Conservation (phyloP, 768 basidiomycete genomes). For the Cystofilobasidium bisporidii region DNA sequence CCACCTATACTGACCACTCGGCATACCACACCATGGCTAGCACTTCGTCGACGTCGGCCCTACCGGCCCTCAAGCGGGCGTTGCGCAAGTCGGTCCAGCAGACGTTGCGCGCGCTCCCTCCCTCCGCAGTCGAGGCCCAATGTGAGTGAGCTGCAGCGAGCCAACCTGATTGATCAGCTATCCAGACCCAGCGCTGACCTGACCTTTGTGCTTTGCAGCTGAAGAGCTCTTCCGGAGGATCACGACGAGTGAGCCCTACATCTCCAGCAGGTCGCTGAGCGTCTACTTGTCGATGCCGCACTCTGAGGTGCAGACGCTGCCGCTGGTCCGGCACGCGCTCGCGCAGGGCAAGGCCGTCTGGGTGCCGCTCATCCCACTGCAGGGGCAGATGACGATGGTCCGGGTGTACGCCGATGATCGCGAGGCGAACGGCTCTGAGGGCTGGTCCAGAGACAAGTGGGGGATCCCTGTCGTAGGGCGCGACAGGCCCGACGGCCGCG, state of each 20-base stretch:
- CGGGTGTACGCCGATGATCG: conserved; percentile 11
- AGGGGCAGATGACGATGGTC: conserved; percentile 24
- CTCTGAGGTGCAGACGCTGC: conserved; percentile 23
- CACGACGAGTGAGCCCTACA: conserved; percentile 11
- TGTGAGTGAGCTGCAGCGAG: too few relatives aligned
- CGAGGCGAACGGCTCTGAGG: not conserved
- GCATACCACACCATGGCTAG: not conserved
- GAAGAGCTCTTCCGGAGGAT: not conserved
- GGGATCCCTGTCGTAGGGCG: conserved; percentile 22
- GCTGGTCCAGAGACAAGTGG: conserved; percentile 18
- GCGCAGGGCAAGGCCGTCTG: conserved; percentile 15
- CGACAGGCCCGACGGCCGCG: not conserved
- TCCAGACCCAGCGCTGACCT: not conserved
- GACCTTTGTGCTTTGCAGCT: not conserved
- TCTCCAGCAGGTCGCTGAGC: conserved; percentile 11
- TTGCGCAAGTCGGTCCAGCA: conserved; percentile 17
- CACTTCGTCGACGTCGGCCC: conserved; percentile 2
- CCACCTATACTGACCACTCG: too few relatives aligned
- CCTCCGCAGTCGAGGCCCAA: conserved; percentile 10
- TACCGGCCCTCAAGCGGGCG: conserved; percentile 17
- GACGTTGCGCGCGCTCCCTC: conserved; percentile 3
- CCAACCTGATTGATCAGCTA: not conserved
- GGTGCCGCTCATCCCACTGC: conserved; percentile 20
- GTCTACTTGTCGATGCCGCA: conserved; percentile 19
- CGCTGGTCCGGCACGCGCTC: conserved; percentile 22